Evolutionary conservation across 495 filamentous ascomycete genomes (phyloP).

Genomic region (Haplographium delicatum): DNA sequence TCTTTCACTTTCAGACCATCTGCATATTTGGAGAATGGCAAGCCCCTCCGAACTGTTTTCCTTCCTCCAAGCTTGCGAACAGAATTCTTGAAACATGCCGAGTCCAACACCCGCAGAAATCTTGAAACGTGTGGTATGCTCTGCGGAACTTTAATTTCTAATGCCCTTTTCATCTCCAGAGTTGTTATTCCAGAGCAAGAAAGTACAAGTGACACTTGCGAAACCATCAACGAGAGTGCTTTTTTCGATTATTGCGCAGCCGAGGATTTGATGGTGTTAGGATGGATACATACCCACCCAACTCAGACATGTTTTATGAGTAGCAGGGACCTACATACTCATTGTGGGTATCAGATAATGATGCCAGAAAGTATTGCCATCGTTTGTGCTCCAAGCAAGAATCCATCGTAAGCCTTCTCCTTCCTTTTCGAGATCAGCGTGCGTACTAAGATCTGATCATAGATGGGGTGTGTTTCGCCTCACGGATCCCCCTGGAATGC

Average conservation of each 20-base stretch:
- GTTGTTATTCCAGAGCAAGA: constrained; percentile 89
- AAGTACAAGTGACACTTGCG: constrained; percentile 86
- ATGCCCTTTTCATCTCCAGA: constrained; percentile 83
- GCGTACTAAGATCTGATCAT: constrained; percentile 12
- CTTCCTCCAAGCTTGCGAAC: constrained; percentile 69
- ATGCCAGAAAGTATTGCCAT: constrained; percentile 93
- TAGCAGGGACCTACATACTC: constrained; percentile 87
- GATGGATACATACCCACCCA: constrained; percentile 98
- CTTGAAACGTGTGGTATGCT: constrained; percentile 94
- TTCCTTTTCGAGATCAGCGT: background rate
- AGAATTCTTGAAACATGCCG: constrained; percentile 65
- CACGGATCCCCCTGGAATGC: constrained; percentile 85
- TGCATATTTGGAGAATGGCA: constrained; percentile 83
- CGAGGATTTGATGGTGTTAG: constrained; percentile 82
- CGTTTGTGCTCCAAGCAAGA: constrained; percentile 82
- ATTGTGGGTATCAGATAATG: constrained; percentile 89
- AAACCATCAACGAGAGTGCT: constrained; percentile 76
- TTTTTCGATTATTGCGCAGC: constrained; percentile 83
- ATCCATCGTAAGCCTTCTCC: constrained; percentile 53
- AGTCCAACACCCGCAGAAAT: constrained; percentile 69
- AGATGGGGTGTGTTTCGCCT: constrained; percentile 91
- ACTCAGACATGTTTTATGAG: constrained; percentile 98
- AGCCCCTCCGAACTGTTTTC: constrained; percentile 80
- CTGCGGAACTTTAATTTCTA: constrained; percentile 84
- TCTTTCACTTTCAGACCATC: constrained; percentile 74